Conservation (phyloP, 352 stramenopile species). For the Hyaloperonospora arabidopsidis region DNA sequence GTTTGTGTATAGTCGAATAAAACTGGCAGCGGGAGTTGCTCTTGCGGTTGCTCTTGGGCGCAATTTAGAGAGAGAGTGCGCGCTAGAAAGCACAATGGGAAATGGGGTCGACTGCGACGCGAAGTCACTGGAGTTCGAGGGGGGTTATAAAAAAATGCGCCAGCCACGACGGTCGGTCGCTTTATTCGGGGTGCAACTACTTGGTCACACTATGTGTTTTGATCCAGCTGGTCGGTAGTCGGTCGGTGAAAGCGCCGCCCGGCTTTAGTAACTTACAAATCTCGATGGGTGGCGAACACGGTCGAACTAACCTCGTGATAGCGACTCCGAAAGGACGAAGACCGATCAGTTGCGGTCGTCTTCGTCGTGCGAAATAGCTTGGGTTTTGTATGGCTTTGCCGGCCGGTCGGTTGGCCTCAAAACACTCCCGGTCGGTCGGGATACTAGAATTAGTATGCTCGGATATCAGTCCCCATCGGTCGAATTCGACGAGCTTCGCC, state of each 20-base stretch:
- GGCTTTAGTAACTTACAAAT: conserved; percentile 13
- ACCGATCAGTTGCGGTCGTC: conserved; percentile 15
- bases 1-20: not conserved
- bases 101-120: conserved; percentile 15
- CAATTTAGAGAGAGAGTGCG: conserved; percentile 1
- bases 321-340: not conserved
- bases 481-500: conserved; percentile 26
- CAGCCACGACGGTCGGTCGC: conserved; percentile 24
- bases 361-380: conserved; percentile 16
- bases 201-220: conserved; percentile 23
- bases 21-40: not conserved
- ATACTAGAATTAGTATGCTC: conserved; percentile 35
- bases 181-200: conserved; percentile 1
- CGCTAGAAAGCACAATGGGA: conserved; percentile 17
- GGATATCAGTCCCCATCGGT: not conserved
- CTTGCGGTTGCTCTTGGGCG: too few relatives aligned
- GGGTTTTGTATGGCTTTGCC: conserved; percentile 11
- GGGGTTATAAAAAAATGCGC: conserved; percentile 32
- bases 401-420: conserved; percentile 7
- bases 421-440: conserved; percentile 33
- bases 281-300: not conserved
- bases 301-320: conserved; percentile 15
- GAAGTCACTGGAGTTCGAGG: conserved; percentile 21
- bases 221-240: conserved; percentile 8
- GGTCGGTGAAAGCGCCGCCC: conserved; percentile 21